These are phyloP conservation scores for Cyclotella cryptica DNA, from an alignment of 108 stramenopile species.

Conservation along the genomic window DNA sequence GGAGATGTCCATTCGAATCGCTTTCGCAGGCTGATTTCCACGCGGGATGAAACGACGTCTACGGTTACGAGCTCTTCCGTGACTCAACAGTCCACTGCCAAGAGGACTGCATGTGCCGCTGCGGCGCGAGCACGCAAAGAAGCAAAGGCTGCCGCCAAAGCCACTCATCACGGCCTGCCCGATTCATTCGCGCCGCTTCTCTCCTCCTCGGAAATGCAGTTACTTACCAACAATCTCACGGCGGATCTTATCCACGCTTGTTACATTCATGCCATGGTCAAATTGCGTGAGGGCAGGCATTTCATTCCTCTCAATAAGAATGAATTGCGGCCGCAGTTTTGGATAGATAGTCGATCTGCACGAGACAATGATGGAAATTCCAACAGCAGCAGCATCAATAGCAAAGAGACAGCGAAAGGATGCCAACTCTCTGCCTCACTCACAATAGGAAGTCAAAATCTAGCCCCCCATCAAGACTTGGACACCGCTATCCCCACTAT, in stretches of 20 bases:
- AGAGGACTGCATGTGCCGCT: neutral
- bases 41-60: neutral
- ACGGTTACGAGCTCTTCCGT: neutral
- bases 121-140: neutral
- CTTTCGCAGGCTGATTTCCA: neutral
- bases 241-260: conserved; percentile 84
- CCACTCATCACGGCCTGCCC: conserved; percentile 63
- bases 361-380: conserved; percentile 5
- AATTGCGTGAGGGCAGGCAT: conserved; percentile 71
- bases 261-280: conserved; percentile 64
- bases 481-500: conserved; percentile 62
- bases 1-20: conserved; percentile 2
- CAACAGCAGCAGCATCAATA: neutral
- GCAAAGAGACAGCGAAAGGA: conserved; percentile 34
- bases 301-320: conserved; percentile 85
- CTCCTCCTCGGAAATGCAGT: conserved; percentile 79
- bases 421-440: conserved; percentile 66
- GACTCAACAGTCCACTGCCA: neutral
- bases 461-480: conserved; percentile 74
- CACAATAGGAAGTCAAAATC: conserved; percentile 69
- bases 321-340: conserved; percentile 81
- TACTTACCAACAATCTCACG: conserved; percentile 70
- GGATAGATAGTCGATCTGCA: conserved; percentile 48
- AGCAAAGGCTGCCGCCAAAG: neutral
- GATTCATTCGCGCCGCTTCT: conserved; percentile 90